A percentile compares a stretch with the other conserved stretches of the same genome.
These are phyloP conservation scores for Saccharomyces hybrid DNA, from an alignment of 1,139 yeast genomes.

Conservation along the genomic window DNA sequence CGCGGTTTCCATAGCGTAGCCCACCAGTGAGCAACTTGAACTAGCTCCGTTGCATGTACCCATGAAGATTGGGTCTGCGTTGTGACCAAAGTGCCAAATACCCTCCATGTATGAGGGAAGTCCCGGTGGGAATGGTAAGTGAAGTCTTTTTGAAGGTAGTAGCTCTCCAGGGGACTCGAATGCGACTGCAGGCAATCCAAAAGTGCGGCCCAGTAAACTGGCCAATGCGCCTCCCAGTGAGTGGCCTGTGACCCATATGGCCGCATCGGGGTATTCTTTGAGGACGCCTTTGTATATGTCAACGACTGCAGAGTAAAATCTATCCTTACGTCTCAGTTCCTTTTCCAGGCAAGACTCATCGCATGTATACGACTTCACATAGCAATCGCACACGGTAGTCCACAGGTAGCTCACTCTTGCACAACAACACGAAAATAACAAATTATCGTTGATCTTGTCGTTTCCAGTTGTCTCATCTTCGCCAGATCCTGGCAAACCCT, in stretches of 20 bases:
- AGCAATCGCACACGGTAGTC: conserved; percentile 96
- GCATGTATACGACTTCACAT: conserved; percentile 77
- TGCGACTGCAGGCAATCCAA: conserved; percentile 82
- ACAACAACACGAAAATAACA: conserved; percentile 91
- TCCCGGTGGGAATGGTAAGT: conserved; percentile 91
- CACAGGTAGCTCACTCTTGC: conserved; percentile 88
- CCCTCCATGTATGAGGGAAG: conserved; percentile 71
- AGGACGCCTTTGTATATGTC: conserved; percentile 73
- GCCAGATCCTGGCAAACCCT: conserved; percentile 64
- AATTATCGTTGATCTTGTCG: conserved; percentile 82
- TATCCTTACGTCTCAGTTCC: conserved; percentile 64
- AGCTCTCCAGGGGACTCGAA: conserved; percentile 93
- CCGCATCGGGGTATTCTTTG: conserved; percentile 56
- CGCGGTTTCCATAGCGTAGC: conserved; percentile 95
- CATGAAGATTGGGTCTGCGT: conserved; percentile 95
- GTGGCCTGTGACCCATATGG: conserved; percentile 92
- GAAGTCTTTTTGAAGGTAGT: conserved; percentile 74
- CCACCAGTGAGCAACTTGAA: conserved; percentile 82
- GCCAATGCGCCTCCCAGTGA: conserved; percentile 90
- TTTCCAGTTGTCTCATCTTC: conserved; percentile 72
- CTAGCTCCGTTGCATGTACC: conserved; percentile 96
- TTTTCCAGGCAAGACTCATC: conserved; percentile 79
- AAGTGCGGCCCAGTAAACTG: conserved; percentile 76
- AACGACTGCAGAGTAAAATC: conserved; percentile 75
- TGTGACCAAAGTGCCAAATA: conserved; percentile 93